These are phyloP conservation scores for Pelargonium fulgidum DNA, from an alignment of 441 rosid genomes.

Conservation along the genomic window DNA sequence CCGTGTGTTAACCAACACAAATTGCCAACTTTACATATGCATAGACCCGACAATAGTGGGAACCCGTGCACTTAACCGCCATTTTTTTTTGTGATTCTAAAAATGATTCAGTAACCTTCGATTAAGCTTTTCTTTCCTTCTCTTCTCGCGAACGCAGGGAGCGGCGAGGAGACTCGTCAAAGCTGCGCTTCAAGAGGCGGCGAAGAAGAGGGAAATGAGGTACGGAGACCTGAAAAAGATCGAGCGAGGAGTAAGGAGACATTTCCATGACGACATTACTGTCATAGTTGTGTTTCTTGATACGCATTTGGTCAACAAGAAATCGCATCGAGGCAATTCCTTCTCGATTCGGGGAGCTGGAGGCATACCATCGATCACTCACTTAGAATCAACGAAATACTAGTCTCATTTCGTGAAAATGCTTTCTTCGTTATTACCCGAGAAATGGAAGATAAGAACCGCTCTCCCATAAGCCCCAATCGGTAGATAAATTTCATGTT, in stretches of 20 bases:
- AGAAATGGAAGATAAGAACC: not conserved
- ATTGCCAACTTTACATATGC: too few relatives aligned
- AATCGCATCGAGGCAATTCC: slow-evolving; percentile 30
- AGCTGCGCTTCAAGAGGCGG: slow-evolving; percentile 74
- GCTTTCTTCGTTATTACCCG: not conserved
- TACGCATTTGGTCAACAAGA: slow-evolving; percentile 46
- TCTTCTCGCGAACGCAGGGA: slow-evolving; percentile 50
- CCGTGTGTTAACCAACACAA: too few relatives aligned
- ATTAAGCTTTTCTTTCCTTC: not conserved
- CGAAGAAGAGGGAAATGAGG: slow-evolving; percentile 88
- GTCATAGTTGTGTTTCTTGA: slow-evolving; percentile 78
- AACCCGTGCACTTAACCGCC: not conserved
- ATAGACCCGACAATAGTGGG: too few relatives aligned
- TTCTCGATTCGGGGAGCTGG: slow-evolving; percentile 73
- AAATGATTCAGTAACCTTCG: not conserved
- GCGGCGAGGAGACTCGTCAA: slow-evolving; percentile 79
- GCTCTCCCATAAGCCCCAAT: too few relatives aligned
- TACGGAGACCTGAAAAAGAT: slow-evolving; percentile 93
- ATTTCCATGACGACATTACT: slow-evolving; percentile 93
- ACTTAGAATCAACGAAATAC: not conserved
- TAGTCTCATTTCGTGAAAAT: not conserved
- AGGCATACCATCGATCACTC: not conserved
- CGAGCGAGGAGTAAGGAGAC: slow-evolving; percentile 80
- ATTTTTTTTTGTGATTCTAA: not conserved
- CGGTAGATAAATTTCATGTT: too few relatives aligned